Evolutionary conservation across 805 yeast species (phyloP), one percentile per base, ranked within the genome.

Genomic region (Barnettozyma siamensis): DNA sequence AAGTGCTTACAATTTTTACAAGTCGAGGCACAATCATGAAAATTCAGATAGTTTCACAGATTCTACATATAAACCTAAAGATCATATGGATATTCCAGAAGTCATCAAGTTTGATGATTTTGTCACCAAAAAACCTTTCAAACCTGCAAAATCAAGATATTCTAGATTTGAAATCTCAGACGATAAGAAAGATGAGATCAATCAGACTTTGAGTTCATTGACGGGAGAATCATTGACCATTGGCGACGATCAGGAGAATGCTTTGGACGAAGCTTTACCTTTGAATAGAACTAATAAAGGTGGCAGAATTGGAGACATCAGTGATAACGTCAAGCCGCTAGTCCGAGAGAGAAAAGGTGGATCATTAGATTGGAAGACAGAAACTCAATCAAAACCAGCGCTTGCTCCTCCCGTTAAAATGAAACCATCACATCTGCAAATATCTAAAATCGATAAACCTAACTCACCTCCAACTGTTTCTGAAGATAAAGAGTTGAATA

Each of bases 1-100:
- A 60, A 60, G 67, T 38, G 73, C 81, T 4, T 84, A 91, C 63
- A 80, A 78, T 48, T 54, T 59, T 7, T 65, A 66, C 9, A 61
- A 65, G 26, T 88, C 67, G 33, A 31, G 28, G 24, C 24, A 21
- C 24, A n/a, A n/a, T n/a, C 24, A 21, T 7, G 24, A 21, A 6
- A 21, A 21, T 9, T 21, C 24, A 21, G 24, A 37, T n/a, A 36
- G 32, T 28, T 7, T 11, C 13, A 11, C 19, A 18, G 34, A 29
- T 13, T 29, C 33, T 10, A 36, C 33, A 19, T 24, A 38, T 16
- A 33, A 21, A 16, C 42, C 37, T 13, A 40, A 18, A 16, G 47
- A 44, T 16, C 33, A 45, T 15, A 43, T 41, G 6, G 43, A 46
- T 15, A 41, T 52, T 7, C 53, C 51, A 2, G 53, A 54, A 3